Conservation (phyloP, 169 alveolate genomes). For the Eimeria acervulina region DNA sequence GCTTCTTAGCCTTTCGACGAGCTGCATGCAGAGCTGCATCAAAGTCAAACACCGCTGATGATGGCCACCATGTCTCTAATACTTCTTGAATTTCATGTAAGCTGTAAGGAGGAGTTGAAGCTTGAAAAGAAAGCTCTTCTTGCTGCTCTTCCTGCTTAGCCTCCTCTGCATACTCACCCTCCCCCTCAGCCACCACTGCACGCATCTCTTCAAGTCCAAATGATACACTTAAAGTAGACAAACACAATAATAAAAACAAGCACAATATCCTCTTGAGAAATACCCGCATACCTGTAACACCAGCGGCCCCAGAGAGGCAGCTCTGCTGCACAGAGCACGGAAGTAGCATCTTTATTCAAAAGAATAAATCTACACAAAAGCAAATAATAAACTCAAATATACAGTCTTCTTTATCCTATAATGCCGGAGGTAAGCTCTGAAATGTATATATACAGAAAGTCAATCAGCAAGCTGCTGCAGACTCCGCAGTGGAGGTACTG, state of each 20-base stretch:
- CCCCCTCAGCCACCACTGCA: background rate
- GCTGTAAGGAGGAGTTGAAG: background rate
- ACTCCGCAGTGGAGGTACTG: no score
- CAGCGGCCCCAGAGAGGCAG: no score
- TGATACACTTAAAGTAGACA: background rate
- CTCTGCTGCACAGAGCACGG: no score
- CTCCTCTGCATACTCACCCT: background rate
- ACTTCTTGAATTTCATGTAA: background rate
- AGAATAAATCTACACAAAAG: no score
- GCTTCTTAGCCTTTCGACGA: background rate
- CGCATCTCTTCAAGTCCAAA: background rate
- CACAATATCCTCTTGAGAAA: background rate
- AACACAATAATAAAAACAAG: background rate
- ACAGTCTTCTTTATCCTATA: no score
- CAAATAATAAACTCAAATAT: no score
- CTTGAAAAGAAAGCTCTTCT: background rate
- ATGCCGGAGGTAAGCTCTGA: no score
- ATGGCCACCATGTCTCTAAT: conserved; percentile 57
- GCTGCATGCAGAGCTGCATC: background rate
- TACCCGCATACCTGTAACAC: no score
- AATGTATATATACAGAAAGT: no score
- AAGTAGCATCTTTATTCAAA: no score
- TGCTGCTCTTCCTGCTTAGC: background rate
- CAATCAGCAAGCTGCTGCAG: no score
- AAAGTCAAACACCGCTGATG: background rate